A percentile compares a stretch with the other conserved stretches of the same genome.
phyloP scores from a whole-genome alignment of 495 filamentous ascomycete species.

The Xylaria venustula region DNA sequence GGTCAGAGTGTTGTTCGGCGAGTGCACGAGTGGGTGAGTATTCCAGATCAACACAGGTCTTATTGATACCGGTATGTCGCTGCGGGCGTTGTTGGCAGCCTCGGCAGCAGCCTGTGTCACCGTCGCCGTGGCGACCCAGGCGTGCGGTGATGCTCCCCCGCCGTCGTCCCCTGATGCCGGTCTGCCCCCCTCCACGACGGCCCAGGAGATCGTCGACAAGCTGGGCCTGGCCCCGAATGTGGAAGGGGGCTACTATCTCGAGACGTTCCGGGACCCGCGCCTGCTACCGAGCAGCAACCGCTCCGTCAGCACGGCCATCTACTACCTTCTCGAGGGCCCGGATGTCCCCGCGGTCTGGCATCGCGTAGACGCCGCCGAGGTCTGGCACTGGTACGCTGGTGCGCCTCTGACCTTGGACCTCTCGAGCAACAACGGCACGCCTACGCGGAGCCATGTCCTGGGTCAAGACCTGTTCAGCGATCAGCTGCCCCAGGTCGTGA shows the following conservation, averaged over 20 bases:
- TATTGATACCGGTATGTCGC: slow-evolving; percentile 4
- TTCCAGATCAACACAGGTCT: background rate
- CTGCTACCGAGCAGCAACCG: slow-evolving; percentile 27
- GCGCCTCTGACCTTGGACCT: slow-evolving; percentile 42
- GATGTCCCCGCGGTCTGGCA: slow-evolving; percentile 44
- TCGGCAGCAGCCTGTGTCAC: slow-evolving; percentile 10
- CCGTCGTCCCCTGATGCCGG: background rate
- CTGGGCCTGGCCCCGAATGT: slow-evolving; percentile 40
- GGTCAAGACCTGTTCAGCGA: slow-evolving; percentile 39
- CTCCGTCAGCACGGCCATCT: slow-evolving; percentile 48
- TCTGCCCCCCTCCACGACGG: slow-evolving; percentile 14
- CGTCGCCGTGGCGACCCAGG: background rate
- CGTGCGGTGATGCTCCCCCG: background rate
- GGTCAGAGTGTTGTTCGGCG: background rate
- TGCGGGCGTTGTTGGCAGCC: background rate
- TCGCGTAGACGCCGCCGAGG: slow-evolving; percentile 44
- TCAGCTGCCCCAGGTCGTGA: slow-evolving; percentile 42
- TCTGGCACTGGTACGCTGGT: slow-evolving; percentile 53
- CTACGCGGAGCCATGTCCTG: slow-evolving; percentile 51
- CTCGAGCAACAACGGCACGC: slow-evolving; percentile 26
- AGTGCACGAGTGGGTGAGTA: background rate
- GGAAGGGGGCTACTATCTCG: slow-evolving; percentile 47
- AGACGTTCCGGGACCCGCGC: slow-evolving; percentile 44
- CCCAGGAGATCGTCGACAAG: slow-evolving; percentile 36
- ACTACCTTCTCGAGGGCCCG: slow-evolving; percentile 47